phyloP scores from a whole-genome alignment of 192 early-diverging fungal species.

The Chytriomyces confervae region DNA sequence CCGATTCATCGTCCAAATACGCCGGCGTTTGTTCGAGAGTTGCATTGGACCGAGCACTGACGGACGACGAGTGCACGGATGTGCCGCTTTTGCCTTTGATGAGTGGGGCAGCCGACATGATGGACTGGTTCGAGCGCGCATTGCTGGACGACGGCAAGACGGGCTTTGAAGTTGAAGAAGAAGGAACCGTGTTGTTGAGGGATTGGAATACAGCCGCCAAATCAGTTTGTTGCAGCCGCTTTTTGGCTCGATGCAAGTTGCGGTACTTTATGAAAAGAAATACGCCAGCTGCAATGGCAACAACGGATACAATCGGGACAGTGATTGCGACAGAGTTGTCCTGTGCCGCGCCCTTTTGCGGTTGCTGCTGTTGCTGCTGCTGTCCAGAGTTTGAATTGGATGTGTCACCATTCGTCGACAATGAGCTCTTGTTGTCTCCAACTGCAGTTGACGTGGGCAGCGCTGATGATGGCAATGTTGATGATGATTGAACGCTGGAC shows the following conservation, averaged over 20 bases:
- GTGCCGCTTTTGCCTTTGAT: background rate
- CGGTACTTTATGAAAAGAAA: background rate
- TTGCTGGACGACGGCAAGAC: too few species aligned
- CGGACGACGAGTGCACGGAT: background rate
- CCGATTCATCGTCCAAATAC: background rate
- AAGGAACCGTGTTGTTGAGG: background rate
- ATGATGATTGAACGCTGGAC: too few species aligned
- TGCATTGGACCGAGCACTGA: background rate
- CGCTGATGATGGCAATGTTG: too few species aligned
- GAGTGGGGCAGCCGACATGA: background rate
- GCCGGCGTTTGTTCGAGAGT: background rate
- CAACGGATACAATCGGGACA: background rate
- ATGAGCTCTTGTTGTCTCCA: too few species aligned
- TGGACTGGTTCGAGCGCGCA: background rate
- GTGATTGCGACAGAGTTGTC: background rate
- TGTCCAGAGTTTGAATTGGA: too few species aligned
- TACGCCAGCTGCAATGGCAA: background rate
- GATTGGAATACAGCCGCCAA: background rate
- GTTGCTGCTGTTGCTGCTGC: background rate
- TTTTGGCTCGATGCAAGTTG: background rate
- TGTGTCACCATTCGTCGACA: too few species aligned
- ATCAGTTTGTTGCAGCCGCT: background rate
- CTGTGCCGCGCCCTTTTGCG: background rate
- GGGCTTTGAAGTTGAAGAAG: background rate
- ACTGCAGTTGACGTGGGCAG: too few species aligned